Percentiles rank a stretch among this genome's conserved stretches.
Conservation (phyloP, 2,329 filamentous ascomycete species). For the Colletotrichum nymphaeae region DNA sequence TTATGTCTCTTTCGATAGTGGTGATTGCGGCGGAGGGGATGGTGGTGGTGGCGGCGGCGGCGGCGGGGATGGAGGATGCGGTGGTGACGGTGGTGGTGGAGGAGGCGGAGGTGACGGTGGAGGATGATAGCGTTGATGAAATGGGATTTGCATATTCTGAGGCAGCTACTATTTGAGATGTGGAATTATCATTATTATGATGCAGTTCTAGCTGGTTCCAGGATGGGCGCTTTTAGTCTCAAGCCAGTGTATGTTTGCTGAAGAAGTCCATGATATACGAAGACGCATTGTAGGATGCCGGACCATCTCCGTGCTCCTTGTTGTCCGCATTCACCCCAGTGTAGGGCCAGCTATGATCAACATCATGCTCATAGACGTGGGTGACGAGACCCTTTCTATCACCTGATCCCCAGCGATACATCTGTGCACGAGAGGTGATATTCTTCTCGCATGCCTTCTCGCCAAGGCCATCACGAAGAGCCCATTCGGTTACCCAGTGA, state of each 20-base stretch:
- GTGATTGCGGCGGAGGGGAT: constrained; percentile 1
- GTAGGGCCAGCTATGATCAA: constrained; percentile 37
- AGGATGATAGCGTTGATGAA: not conserved
- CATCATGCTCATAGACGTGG: constrained; percentile 27
- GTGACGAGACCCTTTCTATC: constrained; percentile 1
- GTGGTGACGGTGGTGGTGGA: constrained; percentile 19
- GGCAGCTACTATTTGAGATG: not conserved
- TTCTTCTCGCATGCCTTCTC: not conserved
- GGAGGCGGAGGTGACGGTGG: constrained; percentile 17
- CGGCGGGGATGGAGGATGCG: not conserved
- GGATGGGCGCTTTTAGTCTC: not conserved
- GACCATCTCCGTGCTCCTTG: constrained; percentile 26
- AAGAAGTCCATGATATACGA: constrained; percentile 36
- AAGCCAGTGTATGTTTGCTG: not conserved
- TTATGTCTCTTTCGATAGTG: constrained; percentile 12
- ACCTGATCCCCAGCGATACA: constrained; percentile 9
- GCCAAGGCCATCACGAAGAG: constrained; percentile 42
- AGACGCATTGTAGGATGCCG: constrained; percentile 38
- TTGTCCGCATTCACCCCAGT: constrained; percentile 35
- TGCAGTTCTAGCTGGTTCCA: not conserved
- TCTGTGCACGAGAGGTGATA: not conserved
- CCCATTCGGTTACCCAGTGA: constrained; percentile 53
- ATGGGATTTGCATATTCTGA: not conserved
- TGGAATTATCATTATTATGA: no score
- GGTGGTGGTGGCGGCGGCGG: constrained; percentile 10